Percentiles rank a stretch among this genome's conserved stretches.
Evolutionary conservation across 148 eudicot genomes (phyloP).

Genomic region (Arctostaphylos glauca): DNA sequence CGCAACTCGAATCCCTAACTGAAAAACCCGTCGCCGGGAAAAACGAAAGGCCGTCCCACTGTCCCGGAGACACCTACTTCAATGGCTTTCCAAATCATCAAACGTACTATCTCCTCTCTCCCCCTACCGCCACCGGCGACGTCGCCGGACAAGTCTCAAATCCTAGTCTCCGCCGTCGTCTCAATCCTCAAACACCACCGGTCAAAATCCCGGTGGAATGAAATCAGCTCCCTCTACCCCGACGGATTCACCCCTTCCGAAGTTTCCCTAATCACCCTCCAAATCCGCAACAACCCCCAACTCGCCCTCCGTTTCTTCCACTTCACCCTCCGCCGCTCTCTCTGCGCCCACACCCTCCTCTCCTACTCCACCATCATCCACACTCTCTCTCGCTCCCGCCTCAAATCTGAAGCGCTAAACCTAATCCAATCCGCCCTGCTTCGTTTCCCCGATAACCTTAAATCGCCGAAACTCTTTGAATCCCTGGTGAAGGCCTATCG

Average conservation of each 20-base stretch:
- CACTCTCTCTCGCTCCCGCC: constrained; percentile 61
- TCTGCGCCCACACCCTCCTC: constrained; percentile 40
- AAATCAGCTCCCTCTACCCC: constrained; percentile 51
- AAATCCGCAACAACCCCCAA: constrained; percentile 54
- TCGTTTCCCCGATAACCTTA: constrained; percentile 10
- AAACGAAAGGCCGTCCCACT: background rate
- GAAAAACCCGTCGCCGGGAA: background rate
- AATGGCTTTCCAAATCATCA: constrained; percentile 32
- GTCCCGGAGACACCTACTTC: background rate
- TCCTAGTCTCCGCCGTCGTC: constrained; percentile 44
- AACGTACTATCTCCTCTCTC: constrained; percentile 18
- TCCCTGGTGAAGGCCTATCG: constrained; percentile 44
- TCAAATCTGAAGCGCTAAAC: constrained; percentile 35
- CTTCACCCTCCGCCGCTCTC: constrained; percentile 44
- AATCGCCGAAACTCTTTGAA: constrained; percentile 34
- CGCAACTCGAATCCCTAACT: background rate
- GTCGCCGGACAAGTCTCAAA: constrained; percentile 10
- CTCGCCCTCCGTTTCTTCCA: constrained; percentile 64
- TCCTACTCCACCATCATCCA: constrained; percentile 72
- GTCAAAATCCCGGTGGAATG: constrained; percentile 66
- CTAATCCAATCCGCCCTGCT: constrained; percentile 49
- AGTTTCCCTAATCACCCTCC: constrained; percentile 53
- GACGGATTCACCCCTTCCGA: constrained; percentile 51
- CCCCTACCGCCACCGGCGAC: constrained; percentile 19
- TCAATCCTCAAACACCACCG: constrained; percentile 60